Conservation (phyloP, 345 rosid species). For the Luvunga scandens region DNA sequence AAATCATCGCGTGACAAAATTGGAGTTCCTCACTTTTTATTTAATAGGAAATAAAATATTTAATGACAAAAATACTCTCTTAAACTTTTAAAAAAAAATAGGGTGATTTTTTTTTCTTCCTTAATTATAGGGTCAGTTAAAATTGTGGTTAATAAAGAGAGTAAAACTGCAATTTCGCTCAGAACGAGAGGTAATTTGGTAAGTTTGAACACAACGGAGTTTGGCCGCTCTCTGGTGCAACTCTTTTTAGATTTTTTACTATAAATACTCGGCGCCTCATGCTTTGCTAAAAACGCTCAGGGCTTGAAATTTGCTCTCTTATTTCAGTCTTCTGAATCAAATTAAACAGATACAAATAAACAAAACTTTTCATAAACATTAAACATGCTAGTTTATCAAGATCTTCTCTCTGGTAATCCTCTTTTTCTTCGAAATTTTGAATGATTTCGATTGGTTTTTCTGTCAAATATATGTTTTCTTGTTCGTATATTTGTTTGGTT, state of each 20-base stretch:
- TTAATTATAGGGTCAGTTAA: background rate
- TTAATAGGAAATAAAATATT: background rate
- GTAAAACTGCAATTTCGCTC: background rate
- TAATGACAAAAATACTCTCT: no score
- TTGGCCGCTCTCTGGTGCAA: background rate
- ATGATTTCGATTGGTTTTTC: background rate
- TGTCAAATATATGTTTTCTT: background rate
- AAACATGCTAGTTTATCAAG: constrained; percentile 13
- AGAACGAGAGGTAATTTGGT: background rate
- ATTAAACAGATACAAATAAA: background rate
- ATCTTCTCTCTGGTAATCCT: constrained; percentile 15
- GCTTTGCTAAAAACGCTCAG: background rate
- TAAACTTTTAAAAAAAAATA: no score
- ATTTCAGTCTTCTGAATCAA: background rate
- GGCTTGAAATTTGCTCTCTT: background rate
- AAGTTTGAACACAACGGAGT: background rate
- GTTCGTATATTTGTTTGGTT: background rate
- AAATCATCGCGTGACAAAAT: background rate
- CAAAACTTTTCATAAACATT: background rate
- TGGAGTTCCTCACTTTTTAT: background rate
- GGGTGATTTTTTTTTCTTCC: background rate
- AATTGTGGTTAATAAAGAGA: background rate
- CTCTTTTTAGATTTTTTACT: background rate
- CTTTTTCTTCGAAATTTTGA: background rate
- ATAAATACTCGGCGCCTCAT: background rate